A percentile compares a stretch with the other conserved stretches of the same genome.
These are phyloP conservation scores for Ophiostoma ulmi DNA, from an alignment of 2,329 filamentous ascomycete genomes.

Conservation along the genomic window DNA sequence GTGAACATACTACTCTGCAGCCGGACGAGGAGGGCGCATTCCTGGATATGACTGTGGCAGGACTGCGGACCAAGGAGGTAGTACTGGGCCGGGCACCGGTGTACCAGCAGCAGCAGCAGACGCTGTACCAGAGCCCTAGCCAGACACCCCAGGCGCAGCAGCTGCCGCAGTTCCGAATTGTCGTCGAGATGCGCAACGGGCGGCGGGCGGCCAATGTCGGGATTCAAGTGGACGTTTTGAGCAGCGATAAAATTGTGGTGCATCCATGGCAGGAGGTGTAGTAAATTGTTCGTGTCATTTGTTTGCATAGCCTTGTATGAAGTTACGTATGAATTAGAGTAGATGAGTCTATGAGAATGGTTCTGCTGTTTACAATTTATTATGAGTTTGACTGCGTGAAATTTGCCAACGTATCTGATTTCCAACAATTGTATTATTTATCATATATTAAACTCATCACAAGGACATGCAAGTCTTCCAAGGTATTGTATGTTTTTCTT, in stretches of 20 bases:
- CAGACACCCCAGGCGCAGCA: constrained; percentile 33
- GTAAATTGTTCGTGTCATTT: neutral
- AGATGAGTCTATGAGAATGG: too few species aligned
- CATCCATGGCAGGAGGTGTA: constrained; percentile 41
- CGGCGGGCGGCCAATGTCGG: constrained; percentile 37
- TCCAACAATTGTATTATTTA: too few species aligned
- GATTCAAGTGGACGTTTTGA: constrained; percentile 51
- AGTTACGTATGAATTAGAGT: too few species aligned
- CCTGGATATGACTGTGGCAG: constrained; percentile 56
- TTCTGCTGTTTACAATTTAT: too few species aligned
- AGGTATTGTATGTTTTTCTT: too few species aligned
- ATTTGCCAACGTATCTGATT: too few species aligned
- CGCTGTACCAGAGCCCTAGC: neutral
- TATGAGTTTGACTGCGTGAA: too few species aligned
- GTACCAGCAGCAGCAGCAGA: neutral
- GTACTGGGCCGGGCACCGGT: constrained; percentile 19
- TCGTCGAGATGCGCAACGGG: constrained; percentile 75
- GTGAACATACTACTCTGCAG: neutral
- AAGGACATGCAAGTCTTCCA: too few species aligned
- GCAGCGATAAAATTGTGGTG: constrained; percentile 43
- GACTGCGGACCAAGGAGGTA: constrained; percentile 25
- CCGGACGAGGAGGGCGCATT: constrained; percentile 58
- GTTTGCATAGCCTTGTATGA: neutral
- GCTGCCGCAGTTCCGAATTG: constrained; percentile 56
- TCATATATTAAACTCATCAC: too few species aligned